Percentiles rank a stretch among this genome's conserved stretches.
Conservation (phyloP, 345 rosid species). For the Brassica juncea region DNA sequence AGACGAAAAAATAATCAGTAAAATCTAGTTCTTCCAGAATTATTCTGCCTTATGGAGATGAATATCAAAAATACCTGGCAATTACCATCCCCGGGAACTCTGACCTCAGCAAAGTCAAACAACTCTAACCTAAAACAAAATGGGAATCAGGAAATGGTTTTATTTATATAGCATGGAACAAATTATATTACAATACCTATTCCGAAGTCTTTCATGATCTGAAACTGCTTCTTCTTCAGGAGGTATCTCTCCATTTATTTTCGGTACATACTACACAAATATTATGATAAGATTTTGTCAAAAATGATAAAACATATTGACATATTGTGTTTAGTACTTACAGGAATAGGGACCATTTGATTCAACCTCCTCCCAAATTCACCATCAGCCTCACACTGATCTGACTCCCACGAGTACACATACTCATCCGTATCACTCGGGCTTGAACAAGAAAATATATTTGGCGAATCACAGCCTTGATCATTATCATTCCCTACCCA, state of each 20-base stretch:
- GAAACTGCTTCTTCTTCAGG: conserved; percentile 87
- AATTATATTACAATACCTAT: conserved; percentile 51
- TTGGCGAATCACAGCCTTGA: conserved; percentile 54
- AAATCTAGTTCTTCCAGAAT: not conserved
- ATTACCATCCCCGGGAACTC: conserved; percentile 45
- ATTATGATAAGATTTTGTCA: not conserved
- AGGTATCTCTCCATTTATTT: conserved; percentile 94
- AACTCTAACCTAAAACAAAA: conserved; percentile 37
- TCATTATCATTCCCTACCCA: conserved; percentile 56
- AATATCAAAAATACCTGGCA: conserved; percentile 29
- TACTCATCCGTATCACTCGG: conserved; percentile 64
- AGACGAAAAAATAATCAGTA: not conserved
- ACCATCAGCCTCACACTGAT: conserved; percentile 58
- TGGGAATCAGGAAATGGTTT: conserved; percentile 13
- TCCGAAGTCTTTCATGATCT: conserved; percentile 85
- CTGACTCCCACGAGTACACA: conserved; percentile 63
- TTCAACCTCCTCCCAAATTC: conserved; percentile 79
- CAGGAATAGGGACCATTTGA: conserved; percentile 81
- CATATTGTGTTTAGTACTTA: conserved; percentile 35
- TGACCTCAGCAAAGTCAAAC: conserved; percentile 36
- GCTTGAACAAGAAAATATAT: conserved; percentile 59
- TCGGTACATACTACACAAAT: conserved; percentile 74
- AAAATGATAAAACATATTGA: not conserved
- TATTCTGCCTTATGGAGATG: not conserved
- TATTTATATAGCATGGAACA: not conserved